phyloP scores from a whole-genome alignment of 1,284 basidiomycete species.

The Ceratobasidium sp. region DNA sequence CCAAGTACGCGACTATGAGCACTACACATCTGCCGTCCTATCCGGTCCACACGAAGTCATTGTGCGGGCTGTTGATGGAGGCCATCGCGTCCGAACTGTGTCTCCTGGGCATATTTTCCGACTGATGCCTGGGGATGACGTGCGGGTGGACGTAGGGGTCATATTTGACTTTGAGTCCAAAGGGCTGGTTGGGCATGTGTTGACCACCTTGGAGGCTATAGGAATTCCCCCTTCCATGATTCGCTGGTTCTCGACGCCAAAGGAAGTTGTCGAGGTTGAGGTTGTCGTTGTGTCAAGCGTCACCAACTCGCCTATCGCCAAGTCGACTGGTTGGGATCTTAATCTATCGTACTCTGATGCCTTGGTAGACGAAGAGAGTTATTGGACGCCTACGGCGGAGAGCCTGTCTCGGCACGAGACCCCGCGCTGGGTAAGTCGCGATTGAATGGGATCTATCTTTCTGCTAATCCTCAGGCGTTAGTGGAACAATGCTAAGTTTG shows the following conservation, averaged over 20 bases:
- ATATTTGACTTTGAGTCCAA: background rate
- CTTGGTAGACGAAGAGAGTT: background rate
- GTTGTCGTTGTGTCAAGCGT: background rate
- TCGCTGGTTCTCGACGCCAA: background rate
- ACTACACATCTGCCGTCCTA: constrained; percentile 49
- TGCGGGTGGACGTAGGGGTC: constrained; percentile 41
- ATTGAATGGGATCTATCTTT: background rate
- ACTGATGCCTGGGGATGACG: constrained; percentile 57
- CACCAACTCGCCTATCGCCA: constrained; percentile 4
- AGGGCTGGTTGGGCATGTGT: background rate
- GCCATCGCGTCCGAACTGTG: constrained; percentile 52
- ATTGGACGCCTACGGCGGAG: constrained; percentile 47
- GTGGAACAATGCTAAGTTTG: constrained; percentile 62
- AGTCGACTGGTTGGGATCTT: constrained; percentile 10
- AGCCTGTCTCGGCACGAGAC: constrained; percentile 56
- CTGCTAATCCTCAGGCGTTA: constrained; percentile 7
- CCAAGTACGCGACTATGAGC: constrained; percentile 46
- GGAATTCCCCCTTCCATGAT: background rate
- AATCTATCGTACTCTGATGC: constrained; percentile 6
- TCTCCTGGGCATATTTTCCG: constrained; percentile 51
- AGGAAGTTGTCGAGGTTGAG: constrained; percentile 10
- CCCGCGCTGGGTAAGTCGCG: constrained; percentile 57
- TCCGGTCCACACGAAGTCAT: constrained; percentile 12
- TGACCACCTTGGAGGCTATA: background rate
- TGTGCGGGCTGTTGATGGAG: constrained; percentile 39